Evolutionary conservation across 768 basidiomycete species (phyloP).

Genomic region (Russula brevipes): DNA sequence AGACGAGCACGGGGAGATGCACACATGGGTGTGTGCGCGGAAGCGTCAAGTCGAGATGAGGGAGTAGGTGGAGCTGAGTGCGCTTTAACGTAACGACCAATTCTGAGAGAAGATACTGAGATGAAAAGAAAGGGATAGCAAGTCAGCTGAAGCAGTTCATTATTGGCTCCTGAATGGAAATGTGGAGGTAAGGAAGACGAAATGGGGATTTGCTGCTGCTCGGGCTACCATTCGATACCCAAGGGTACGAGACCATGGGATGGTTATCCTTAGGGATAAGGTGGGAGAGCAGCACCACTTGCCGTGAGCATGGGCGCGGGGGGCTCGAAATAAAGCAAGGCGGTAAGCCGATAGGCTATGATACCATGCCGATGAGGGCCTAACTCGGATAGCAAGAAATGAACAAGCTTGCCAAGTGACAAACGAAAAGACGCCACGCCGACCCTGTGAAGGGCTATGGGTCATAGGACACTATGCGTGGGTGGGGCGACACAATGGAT

Average conservation of each 20-base stretch:
- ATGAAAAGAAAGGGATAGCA: not conserved
- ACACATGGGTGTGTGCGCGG: slow-evolving; percentile 10
- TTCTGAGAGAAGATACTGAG: slow-evolving; percentile 24
- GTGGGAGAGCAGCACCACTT: not conserved
- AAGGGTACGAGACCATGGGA: not conserved
- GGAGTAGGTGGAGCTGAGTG: slow-evolving; percentile 26
- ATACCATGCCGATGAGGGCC: not conserved
- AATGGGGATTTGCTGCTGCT: not conserved
- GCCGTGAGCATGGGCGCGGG: not conserved
- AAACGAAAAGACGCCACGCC: not conserved
- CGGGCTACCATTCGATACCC: not conserved
- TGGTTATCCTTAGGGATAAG: not conserved
- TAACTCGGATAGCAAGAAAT: not conserved
- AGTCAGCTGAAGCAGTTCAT: slow-evolving; percentile 1
- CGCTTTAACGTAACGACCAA: slow-evolving; percentile 30
- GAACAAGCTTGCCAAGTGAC: not conserved
- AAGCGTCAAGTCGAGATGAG: slow-evolving; percentile 19
- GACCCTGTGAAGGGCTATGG: not conserved
- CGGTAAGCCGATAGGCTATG: too few species aligned
- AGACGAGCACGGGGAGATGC: slow-evolving; percentile 31
- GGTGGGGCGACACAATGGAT: not conserved
- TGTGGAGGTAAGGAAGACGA: not conserved
- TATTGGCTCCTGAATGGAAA: not conserved
- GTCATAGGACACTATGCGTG: not conserved
- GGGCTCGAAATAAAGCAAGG: not conserved